These are phyloP conservation scores for Mucor sp. DNA, from an alignment of 371 early-diverging fungal species.

Conservation along the genomic window DNA sequence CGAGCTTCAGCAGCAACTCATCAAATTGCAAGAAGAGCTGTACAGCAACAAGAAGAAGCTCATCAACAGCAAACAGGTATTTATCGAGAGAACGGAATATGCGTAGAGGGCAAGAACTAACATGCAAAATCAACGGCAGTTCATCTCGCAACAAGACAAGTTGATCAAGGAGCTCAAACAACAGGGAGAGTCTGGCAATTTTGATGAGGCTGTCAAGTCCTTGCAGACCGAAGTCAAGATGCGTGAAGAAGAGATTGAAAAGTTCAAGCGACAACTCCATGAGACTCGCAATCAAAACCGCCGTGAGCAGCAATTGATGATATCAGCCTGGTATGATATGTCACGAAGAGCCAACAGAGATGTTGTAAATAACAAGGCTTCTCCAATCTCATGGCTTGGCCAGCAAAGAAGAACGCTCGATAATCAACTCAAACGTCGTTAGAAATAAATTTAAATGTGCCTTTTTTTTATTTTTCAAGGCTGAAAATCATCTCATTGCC, in stretches of 20 bases:
- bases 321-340: slow-evolving; percentile 78
- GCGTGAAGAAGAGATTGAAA: slow-evolving; percentile 71
- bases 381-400: slow-evolving; percentile 74
- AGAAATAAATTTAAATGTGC: slow-evolving; percentile 5
- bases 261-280: slow-evolving; percentile 61
- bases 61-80: slow-evolving; percentile 77
- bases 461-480: slow-evolving; percentile 1
- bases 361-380: slow-evolving; percentile 45
- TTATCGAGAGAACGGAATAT: background rate
- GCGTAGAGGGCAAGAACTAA: background rate
- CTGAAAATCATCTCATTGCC: slow-evolving; percentile 9
- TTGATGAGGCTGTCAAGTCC: slow-evolving; percentile 73
- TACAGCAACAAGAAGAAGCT: slow-evolving; percentile 57
- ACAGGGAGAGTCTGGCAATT: slow-evolving; percentile 27
- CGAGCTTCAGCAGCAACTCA: slow-evolving; percentile 54
- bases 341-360: slow-evolving; percentile 52
- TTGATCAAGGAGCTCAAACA: slow-evolving; percentile 28
- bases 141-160: slow-evolving; percentile 63
- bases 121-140: slow-evolving; percentile 3
- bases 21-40: slow-evolving; percentile 64
- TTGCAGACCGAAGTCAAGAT: slow-evolving; percentile 62
- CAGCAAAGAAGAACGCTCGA: slow-evolving; percentile 66
- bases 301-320: slow-evolving; percentile 74
- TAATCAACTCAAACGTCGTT: slow-evolving; percentile 61
- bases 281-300: slow-evolving; percentile 60